Evolutionary conservation across 1,139 yeast species (phyloP), one percentile per base, ranked within the genome.

Genomic region (Nakaseomyces delphensis): DNA sequence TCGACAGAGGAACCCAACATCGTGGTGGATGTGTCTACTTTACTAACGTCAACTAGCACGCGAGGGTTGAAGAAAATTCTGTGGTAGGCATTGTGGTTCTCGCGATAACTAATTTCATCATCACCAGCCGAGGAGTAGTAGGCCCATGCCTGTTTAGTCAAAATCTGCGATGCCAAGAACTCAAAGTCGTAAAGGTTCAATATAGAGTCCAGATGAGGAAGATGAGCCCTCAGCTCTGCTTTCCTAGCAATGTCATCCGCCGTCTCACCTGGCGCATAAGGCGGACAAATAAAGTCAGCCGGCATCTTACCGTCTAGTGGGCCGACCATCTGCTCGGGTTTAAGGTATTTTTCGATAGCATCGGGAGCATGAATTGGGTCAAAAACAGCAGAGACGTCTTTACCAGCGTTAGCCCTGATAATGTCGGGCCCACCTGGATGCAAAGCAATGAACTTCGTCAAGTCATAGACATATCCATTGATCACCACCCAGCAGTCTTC

Each of bases 361-460:
- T 83, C 91, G 13, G 81, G 74, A 0, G 95, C 94, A 63, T 89
- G 98, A 45, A 89, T 73, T 7, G 94, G 94, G 47, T 76, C 83
- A 59, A 86, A 89, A 47, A 85, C 76, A 51, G 81, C 83, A 3
- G 95, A 83, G 2, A 95, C 96, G 58, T 91, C 97, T 55, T 79
- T 79, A 13, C 97, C 97, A 3, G 95, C 96, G 57, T 79, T 83
- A 49, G 74, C 75, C 36, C 80, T 60, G 36, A 91, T 78, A 23
- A 89, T 77, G 23, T 71, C 70, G 47, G 73, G 74, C 2, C 97
- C 98, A 47, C 97, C 98, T 0, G 97, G 97, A 62, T 91, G 98
- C 38, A 77, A 70, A 19, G 76, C 69, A 45, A 84, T 69, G 57
- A 91, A 91, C 28, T 77, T 75, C 0, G 96, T 83, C 51, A 89